These are phyloP conservation scores for Microbotryomycetes sp. DNA, from an alignment of 1,284 basidiomycete genomes.

Conservation along the genomic window DNA sequence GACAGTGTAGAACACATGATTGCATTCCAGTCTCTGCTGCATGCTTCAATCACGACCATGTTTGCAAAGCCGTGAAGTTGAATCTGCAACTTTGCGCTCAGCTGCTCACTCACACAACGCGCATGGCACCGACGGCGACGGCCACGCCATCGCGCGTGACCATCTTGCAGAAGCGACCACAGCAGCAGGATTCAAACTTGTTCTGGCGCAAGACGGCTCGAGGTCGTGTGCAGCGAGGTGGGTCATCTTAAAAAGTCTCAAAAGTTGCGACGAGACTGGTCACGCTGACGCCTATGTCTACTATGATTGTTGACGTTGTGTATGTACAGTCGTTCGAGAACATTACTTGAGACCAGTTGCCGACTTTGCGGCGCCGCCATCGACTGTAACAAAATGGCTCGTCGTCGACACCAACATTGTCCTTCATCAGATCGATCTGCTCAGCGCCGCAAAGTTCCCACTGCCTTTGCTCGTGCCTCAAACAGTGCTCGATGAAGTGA, in stretches of 20 bases:
- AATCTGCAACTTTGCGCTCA: no score
- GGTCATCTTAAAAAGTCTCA: slow-evolving; percentile 21
- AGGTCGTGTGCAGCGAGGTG: slow-evolving; percentile 90
- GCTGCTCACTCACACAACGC: no score
- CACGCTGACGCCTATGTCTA: neutral
- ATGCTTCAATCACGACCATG: no score
- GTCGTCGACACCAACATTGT: slow-evolving; percentile 96
- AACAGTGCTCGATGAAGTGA: slow-evolving; percentile 91
- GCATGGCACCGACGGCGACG: neutral
- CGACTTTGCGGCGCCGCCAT: slow-evolving; percentile 73
- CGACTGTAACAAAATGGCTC: slow-evolving; percentile 64
- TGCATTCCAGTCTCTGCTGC: no score
- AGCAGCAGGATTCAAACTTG: neutral
- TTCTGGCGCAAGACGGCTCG: slow-evolving; percentile 66
- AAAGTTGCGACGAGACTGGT: neutral
- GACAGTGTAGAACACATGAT: no score
- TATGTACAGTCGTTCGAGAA: slow-evolving; percentile 72
- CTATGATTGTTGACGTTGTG: no score
- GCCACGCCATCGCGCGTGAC: neutral
- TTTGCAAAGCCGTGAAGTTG: no score
- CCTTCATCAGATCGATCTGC: slow-evolving; percentile 86
- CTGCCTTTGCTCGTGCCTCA: slow-evolving; percentile 72
- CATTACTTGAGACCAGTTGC: slow-evolving; percentile 91
- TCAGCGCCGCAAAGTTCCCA: slow-evolving; percentile 61
- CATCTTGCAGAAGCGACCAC: neutral